Conservation (phyloP, 495 filamentous ascomycete species). For the Achaetomiella virescens region DNA sequence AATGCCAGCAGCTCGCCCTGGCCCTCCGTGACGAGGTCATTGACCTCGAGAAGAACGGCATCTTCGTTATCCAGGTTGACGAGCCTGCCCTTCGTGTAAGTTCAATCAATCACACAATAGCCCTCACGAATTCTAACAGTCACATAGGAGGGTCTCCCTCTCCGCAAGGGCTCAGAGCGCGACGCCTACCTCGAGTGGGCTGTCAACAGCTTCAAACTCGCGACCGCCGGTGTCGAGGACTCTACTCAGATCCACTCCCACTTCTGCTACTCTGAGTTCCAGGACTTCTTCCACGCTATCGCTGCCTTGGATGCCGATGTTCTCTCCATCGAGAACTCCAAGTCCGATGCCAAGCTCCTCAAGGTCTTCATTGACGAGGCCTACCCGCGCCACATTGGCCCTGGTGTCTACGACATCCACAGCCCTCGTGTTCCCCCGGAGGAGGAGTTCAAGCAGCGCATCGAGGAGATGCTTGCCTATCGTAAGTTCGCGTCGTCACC, state of each 20-base stretch:
- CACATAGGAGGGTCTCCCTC: constrained; percentile 77
- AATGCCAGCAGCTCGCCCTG: constrained; percentile 96
- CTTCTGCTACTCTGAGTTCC: constrained; percentile 99
- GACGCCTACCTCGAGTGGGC: constrained; percentile 95
- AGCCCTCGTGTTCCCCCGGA: constrained; percentile 90
- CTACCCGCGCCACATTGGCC: constrained; percentile 95
- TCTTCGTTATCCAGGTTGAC: constrained; percentile 97
- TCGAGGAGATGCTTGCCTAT: constrained; percentile 94
- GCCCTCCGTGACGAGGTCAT: constrained; percentile 97
- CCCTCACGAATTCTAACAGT: background rate
- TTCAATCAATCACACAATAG: background rate
- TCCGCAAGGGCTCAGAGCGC: constrained; percentile 84
- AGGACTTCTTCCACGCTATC: constrained; percentile 99
- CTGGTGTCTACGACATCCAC: constrained; percentile 99
- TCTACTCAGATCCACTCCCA: constrained; percentile 98
- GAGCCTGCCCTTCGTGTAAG: constrained; percentile 84
- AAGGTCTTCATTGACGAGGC: constrained; percentile 96
- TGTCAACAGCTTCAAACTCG: constrained; percentile 91
- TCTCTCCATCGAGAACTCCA: constrained; percentile 98
- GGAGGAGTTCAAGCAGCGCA: constrained; percentile 94
- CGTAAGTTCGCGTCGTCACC: constrained; percentile 46
- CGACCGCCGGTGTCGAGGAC: constrained; percentile 83
- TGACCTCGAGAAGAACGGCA: constrained; percentile 92
- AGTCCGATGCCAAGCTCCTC: constrained; percentile 97
- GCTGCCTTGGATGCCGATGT: constrained; percentile 97